phyloP scores from a whole-genome alignment of 1,284 basidiomycete genomes.

The Ceratobasidium sp. region DNA sequence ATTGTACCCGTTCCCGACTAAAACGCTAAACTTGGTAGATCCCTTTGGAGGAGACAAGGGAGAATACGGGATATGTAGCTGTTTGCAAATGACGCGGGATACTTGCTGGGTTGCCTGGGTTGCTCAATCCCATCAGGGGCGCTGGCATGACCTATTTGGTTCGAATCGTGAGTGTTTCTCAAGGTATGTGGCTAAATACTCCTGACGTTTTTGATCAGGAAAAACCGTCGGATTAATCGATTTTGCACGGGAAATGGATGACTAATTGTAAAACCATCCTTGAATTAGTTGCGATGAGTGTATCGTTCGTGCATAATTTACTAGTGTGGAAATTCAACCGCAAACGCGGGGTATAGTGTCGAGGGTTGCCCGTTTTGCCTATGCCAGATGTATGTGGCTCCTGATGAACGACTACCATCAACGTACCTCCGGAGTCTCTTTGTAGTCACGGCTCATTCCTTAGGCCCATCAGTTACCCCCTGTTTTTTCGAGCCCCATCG shows the following conservation, averaged over 20 bases:
- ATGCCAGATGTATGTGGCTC: no score
- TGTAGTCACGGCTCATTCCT: no score
- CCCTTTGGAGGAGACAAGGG: slow-evolving; percentile 14
- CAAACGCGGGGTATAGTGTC: no score
- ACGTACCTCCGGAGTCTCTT: no score
- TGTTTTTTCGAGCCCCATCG: no score
- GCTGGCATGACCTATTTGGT: neutral
- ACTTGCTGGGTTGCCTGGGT: slow-evolving; percentile 15
- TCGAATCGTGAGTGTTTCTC: neutral
- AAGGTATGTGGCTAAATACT: neutral
- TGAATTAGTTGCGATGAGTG: no score
- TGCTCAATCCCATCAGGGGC: neutral
- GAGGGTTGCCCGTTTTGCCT: no score
- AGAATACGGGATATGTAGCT: slow-evolving; percentile 1
- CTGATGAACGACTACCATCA: no score
- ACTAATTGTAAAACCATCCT: no score
- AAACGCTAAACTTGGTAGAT: neutral
- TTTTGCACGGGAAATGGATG: neutral
- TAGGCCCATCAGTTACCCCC: no score
- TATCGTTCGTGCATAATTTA: no score
- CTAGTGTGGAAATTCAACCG: no score
- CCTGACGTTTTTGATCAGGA: neutral
- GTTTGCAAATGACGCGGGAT: slow-evolving; percentile 22
- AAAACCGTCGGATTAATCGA: slow-evolving; percentile 10
- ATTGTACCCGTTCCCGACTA: slow-evolving; percentile 23